phyloP scores from a whole-genome alignment of 2,329 filamentous ascomycete species.

The Chaetomium sp. region DNA sequence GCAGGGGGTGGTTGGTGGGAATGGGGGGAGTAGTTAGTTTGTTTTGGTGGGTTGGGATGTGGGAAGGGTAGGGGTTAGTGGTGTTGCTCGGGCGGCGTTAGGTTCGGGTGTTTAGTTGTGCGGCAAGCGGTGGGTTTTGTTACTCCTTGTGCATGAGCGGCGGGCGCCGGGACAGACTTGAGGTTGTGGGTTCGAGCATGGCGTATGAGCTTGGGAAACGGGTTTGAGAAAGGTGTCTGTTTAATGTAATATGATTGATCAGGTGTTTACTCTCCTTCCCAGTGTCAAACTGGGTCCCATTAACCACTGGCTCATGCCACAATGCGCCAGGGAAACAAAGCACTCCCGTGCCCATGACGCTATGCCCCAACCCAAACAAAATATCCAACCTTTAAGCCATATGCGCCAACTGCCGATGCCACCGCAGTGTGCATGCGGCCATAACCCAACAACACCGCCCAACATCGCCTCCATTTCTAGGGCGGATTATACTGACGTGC shows the following conservation, averaged over 20 bases:
- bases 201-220: background rate
- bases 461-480: background rate
- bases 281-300: background rate
- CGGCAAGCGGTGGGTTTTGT: background rate
- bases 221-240: background rate
- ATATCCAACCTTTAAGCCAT: background rate
- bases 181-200: background rate
- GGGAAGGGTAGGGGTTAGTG: background rate
- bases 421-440: background rate
- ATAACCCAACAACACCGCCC: background rate
- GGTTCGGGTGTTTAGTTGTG: background rate
- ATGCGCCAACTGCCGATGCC: background rate
- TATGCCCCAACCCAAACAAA: background rate
- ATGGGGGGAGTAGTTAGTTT: background rate
- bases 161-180: background rate
- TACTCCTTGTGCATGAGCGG: slow-evolving; percentile 5
- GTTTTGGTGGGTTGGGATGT: background rate
- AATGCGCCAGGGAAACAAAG: background rate
- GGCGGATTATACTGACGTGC: background rate
- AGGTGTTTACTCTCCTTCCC: background rate
- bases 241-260: background rate
- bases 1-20: slow-evolving; percentile 2
- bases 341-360: background rate
- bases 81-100: background rate
- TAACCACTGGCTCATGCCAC: background rate